A percentile compares a stretch with the other conserved stretches of the same genome.
Conservation (phyloP, 768 basidiomycete species). For the Leccinum arenicola region DNA sequence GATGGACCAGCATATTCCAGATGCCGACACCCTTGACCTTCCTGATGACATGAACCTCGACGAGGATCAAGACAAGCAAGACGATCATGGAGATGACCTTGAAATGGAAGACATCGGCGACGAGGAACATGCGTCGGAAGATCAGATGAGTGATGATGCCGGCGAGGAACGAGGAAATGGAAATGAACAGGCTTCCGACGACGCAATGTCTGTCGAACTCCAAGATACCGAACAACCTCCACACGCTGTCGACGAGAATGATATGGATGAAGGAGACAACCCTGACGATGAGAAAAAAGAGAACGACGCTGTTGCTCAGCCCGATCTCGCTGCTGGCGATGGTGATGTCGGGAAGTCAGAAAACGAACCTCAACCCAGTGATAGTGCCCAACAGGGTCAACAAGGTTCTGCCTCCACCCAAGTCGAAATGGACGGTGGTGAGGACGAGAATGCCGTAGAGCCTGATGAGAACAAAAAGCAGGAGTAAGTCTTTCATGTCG, state of each 20-base stretch:
- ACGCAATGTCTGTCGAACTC: constrained; percentile 23
- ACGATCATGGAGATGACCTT: constrained; percentile 25
- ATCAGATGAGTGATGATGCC: constrained; percentile 28
- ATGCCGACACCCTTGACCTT: constrained; percentile 82
- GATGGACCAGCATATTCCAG: constrained; percentile 73
- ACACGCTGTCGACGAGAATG: constrained; percentile 18
- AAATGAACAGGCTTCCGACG: constrained; percentile 13
- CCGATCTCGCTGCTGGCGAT: constrained; percentile 34
- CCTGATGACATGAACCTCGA: constrained; percentile 82
- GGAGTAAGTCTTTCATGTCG: constrained; percentile 12
- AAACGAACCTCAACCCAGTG: constrained; percentile 15
- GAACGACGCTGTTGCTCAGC: constrained; percentile 30
- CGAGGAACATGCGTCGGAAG: constrained; percentile 24
- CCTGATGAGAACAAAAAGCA: constrained; percentile 9
- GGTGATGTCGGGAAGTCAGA: constrained; percentile 20
- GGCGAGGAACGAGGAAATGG: constrained; percentile 6
- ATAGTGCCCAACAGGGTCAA: constrained; percentile 23
- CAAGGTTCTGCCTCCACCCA: constrained; percentile 16
- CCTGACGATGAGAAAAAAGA: constrained; percentile 29
- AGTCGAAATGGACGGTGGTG: constrained; percentile 9
- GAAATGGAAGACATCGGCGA: constrained; percentile 39
- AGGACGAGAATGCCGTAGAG: constrained; percentile 28
- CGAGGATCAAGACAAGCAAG: constrained; percentile 29
- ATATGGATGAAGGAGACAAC: constrained; percentile 23
- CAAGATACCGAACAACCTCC: constrained; percentile 22